These are phyloP conservation scores for Ganoderma meredithae DNA, from an alignment of 1,284 basidiomycete species.

Conservation along the genomic window DNA sequence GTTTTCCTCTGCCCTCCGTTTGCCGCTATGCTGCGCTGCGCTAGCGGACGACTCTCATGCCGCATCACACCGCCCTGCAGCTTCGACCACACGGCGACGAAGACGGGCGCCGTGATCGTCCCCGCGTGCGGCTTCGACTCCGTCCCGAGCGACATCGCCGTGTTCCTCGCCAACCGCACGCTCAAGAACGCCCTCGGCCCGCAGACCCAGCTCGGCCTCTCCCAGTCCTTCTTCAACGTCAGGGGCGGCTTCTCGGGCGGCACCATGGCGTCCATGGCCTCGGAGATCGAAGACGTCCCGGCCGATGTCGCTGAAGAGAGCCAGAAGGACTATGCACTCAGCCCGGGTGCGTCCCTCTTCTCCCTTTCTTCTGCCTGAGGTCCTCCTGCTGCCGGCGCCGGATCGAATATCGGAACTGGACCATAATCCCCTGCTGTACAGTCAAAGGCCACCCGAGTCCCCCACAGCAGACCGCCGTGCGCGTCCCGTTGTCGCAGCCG, in stretches of 20 bases:
- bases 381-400: not conserved
- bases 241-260: conserved; percentile 68
- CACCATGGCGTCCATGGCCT: conserved; percentile 64
- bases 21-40: not conserved
- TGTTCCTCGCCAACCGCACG: conserved; percentile 61
- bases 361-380: not conserved
- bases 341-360: conserved; percentile 54
- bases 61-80: conserved; percentile 38
- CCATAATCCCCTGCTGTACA: conserved; percentile 31
- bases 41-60: not conserved
- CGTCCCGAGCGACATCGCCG: conserved; percentile 70
- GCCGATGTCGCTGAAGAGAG: conserved; percentile 45
- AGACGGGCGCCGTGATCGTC: conserved; percentile 73
- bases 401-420: not conserved
- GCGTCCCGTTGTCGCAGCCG: conserved; percentile 53
- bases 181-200: conserved; percentile 48
- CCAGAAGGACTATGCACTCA: conserved; percentile 56
- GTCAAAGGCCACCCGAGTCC: conserved; percentile 53
- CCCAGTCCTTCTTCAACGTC: conserved; percentile 57
- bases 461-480: conserved; percentile 45
- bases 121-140: conserved; percentile 79
- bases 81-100: conserved; percentile 71
- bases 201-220: conserved; percentile 44
- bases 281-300: conserved; percentile 57
- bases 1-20: not conserved